phyloP scores from a whole-genome alignment of 352 stramenopile genomes.

The Globisporangium parvum region DNA sequence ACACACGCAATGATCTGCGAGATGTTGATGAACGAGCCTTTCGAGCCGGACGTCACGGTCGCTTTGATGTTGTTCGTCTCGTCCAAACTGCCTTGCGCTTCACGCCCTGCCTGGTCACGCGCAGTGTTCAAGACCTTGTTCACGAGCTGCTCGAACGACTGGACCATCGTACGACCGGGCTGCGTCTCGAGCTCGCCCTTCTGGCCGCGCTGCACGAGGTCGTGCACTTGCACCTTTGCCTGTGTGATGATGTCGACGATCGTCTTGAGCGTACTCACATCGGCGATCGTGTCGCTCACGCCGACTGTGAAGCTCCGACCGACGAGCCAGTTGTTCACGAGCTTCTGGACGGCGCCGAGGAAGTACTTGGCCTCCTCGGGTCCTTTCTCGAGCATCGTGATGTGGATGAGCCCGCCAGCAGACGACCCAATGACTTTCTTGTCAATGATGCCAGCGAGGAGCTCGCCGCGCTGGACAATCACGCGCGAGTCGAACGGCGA shows the following conservation, averaged over 20 bases:
- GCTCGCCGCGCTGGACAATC: constrained; percentile 95
- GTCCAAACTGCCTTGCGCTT: constrained; percentile 86
- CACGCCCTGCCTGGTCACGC: constrained; percentile 77
- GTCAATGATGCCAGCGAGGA: constrained; percentile 97
- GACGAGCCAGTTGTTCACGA: constrained; percentile 99
- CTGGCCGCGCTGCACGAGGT: constrained; percentile 96
- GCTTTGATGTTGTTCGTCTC: constrained; percentile 99
- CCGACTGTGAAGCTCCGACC: constrained; percentile 98
- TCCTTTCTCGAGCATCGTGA: constrained; percentile 92
- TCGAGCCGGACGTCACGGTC: constrained; percentile 98
- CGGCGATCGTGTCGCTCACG: constrained; percentile 98
- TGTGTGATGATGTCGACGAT: constrained; percentile 99
- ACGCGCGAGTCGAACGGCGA: constrained; percentile 96
- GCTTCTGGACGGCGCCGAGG: constrained; percentile 92
- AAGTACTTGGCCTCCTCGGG: constrained; percentile 86
- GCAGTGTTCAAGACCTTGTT: constrained; percentile 94
- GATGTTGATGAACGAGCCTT: constrained; percentile 99
- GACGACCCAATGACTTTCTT: constrained; percentile 99
- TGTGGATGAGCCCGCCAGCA: constrained; percentile 96
- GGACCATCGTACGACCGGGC: constrained; percentile 98
- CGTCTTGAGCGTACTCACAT: constrained; percentile 96
- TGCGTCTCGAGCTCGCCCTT: constrained; percentile 97
- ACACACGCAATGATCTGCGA: constrained; percentile 99
- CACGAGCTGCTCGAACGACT: constrained; percentile 98
- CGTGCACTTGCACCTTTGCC: constrained; percentile 92